Evolutionary conservation across 1,284 basidiomycete species (phyloP).

Genomic region (Fomes fomentarius): DNA sequence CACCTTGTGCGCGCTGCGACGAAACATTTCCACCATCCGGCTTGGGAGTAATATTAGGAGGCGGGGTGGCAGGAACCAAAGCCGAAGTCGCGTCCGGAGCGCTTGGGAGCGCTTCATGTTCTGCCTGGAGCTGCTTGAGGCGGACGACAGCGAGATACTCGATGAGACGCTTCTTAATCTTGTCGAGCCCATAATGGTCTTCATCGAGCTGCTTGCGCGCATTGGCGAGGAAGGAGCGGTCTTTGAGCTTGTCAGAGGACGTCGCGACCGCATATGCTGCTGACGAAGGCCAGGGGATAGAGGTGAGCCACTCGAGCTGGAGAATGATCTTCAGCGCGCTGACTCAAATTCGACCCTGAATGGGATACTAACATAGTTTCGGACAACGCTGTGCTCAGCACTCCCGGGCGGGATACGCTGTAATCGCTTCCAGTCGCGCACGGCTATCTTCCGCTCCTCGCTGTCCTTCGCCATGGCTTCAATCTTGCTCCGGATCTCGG

Average conservation of each 20-base stretch:
- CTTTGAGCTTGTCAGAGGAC: constrained; percentile 42
- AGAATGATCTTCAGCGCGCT: constrained; percentile 22
- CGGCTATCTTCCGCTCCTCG: constrained; percentile 82
- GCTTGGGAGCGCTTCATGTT: constrained; percentile 41
- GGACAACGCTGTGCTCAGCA: constrained; percentile 78
- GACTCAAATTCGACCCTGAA: neutral
- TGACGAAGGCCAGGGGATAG: constrained; percentile 73
- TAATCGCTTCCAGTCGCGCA: constrained; percentile 78
- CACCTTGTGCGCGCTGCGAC: constrained; percentile 15
- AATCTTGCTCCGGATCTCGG: constrained; percentile 78
- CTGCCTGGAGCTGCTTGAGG: constrained; percentile 62
- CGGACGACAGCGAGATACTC: constrained; percentile 91
- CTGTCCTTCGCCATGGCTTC: constrained; percentile 78
- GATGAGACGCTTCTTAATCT: constrained; percentile 88
- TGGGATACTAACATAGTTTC: constrained; percentile 64
- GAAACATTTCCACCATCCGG: neutral
- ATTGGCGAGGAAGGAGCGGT: constrained; percentile 60
- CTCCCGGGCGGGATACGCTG: constrained; percentile 77
- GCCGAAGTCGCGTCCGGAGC: neutral
- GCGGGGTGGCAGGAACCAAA: neutral
- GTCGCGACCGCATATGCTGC: constrained; percentile 24
- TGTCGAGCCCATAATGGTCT: constrained; percentile 89
- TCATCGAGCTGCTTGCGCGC: constrained; percentile 80
- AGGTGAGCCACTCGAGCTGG: constrained; percentile 85
- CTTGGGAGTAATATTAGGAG: neutral